phyloP scores from a whole-genome alignment of 176 grass and related monocot species.

The Juncus effusus region DNA sequence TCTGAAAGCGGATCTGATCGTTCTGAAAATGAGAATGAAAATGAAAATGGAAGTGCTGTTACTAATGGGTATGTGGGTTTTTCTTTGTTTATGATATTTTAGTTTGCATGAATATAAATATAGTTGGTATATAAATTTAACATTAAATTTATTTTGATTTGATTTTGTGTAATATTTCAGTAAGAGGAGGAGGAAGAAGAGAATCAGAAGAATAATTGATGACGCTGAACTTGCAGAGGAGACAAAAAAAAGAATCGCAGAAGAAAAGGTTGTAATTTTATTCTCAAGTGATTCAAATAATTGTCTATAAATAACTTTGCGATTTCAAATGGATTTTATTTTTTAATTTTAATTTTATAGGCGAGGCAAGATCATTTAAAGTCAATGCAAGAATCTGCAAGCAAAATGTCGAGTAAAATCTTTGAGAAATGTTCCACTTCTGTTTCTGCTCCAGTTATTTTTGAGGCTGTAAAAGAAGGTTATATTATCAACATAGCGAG shows the following conservation, averaged over 20 bases:
- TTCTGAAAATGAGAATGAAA: constrained; percentile 43
- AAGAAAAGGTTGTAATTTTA: constrained; percentile 79
- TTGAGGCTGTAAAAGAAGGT: constrained; percentile 57
- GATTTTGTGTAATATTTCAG: constrained; percentile 29
- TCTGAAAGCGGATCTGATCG: constrained; percentile 50
- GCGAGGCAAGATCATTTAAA: constrained; percentile 98
- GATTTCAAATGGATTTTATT: constrained; percentile 3
- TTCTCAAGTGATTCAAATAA: constrained; percentile 8
- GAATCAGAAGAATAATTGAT: constrained; percentile 92
- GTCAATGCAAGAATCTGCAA: constrained; percentile 84
- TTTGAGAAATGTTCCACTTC: constrained; percentile 16
- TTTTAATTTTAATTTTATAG: constrained; percentile 40
- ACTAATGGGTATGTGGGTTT: constrained; percentile 1
- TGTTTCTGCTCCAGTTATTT: constrained; percentile 29
- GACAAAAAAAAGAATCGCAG: constrained; percentile 81
- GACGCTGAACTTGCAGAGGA: constrained; percentile 95
- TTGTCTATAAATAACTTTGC: constrained; percentile 1
- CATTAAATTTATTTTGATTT: constrained; percentile 2
- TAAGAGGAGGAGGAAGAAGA: constrained; percentile 65
- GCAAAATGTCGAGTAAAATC: constrained; percentile 45
- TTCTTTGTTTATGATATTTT: background rate
- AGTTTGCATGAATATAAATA: background rate
- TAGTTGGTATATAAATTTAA: constrained; percentile 20
- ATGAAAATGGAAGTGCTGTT: constrained; percentile 45
- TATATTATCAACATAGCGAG: constrained; percentile 83